These are phyloP conservation scores for Luffa aegyptiaca DNA, from an alignment of 306 rosid species.

Conservation along the genomic window DNA sequence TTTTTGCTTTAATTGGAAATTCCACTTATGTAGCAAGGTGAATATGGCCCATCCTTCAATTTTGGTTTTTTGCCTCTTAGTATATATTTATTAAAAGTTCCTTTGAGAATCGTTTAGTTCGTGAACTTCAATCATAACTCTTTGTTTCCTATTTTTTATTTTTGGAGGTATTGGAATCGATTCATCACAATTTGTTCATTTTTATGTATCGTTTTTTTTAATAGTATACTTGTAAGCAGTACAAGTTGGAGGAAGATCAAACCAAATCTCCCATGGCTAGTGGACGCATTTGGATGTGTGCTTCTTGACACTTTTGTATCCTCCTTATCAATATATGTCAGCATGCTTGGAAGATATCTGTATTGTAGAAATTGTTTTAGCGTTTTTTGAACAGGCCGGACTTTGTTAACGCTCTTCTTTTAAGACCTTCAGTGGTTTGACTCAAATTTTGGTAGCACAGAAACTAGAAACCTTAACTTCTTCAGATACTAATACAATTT, in stretches of 20 bases:
- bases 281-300: conserved; percentile 79
- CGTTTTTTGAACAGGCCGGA: not conserved
- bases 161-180: not conserved
- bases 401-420: not conserved
- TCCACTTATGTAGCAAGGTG: conserved; percentile 66
- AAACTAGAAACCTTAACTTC: conserved; percentile 20
- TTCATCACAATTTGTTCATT: not conserved
- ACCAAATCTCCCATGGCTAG: conserved; percentile 90
- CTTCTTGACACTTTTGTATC: conserved; percentile 75
- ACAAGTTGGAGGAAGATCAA: conserved; percentile 49
- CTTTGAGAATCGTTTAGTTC: not conserved
- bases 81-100: not conserved
- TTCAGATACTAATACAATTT: conserved; percentile 62
- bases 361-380: not conserved
- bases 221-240: conserved; percentile 66
- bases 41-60: not conserved
- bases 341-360: not conserved
- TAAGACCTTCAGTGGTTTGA: not conserved
- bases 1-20: conserved; percentile 77
- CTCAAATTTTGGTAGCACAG: not conserved
- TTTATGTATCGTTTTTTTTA: conserved; percentile 4
- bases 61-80: not conserved
- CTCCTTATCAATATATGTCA: conserved; percentile 14
- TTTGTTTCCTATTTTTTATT: not conserved
- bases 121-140: not conserved